A percentile compares a stretch with the other conserved stretches of the same genome.
Evolutionary conservation across 2,329 filamentous ascomycete genomes (phyloP).

Genomic region (Aspergillus sclerotialis): DNA sequence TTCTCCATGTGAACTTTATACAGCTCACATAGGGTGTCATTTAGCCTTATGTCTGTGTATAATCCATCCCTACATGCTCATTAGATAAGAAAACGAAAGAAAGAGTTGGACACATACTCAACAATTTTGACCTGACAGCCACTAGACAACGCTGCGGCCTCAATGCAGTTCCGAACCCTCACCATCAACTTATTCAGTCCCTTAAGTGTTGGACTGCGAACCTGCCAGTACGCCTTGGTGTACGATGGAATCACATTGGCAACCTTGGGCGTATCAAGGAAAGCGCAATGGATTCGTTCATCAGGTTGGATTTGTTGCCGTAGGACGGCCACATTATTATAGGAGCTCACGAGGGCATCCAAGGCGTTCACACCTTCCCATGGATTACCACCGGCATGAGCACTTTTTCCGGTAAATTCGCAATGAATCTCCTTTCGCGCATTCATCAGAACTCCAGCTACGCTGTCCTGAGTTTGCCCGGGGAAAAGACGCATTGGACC

Average conservation of each 20-base stretch:
- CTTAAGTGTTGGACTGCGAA: slow-evolving; percentile 38
- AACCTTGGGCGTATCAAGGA: slow-evolving; percentile 47
- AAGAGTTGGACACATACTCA: slow-evolving; percentile 16
- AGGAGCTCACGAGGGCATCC: slow-evolving; percentile 47
- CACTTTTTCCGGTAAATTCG: slow-evolving; percentile 44
- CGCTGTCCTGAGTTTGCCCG: slow-evolving; percentile 13
- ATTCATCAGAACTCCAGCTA: slow-evolving; percentile 24
- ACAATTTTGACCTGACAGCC: slow-evolving; percentile 26
- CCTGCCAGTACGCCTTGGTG: slow-evolving; percentile 39
- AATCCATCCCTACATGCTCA: slow-evolving; percentile 13
- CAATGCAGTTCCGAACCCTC: slow-evolving; percentile 26
- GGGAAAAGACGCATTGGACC: slow-evolving; percentile 19
- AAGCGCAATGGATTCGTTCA: slow-evolving; percentile 48
- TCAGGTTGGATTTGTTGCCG: slow-evolving; percentile 51
- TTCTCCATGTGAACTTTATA: slow-evolving; percentile 41
- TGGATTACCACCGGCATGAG: slow-evolving; percentile 52
- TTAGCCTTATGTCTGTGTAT: slow-evolving; percentile 43
- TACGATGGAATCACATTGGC: slow-evolving; percentile 53
- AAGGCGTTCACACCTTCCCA: slow-evolving; percentile 56
- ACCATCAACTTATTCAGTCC: slow-evolving; percentile 28
- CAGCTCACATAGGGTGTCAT: slow-evolving; percentile 37
- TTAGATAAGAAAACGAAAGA: neutral
- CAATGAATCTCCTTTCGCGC: slow-evolving; percentile 30
- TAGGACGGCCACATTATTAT: slow-evolving; percentile 42
- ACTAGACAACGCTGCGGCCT: slow-evolving; percentile 29